Base-by-base conservation (phyloP, 106 monocot genomes). In the Allium fistulosum region DNA sequence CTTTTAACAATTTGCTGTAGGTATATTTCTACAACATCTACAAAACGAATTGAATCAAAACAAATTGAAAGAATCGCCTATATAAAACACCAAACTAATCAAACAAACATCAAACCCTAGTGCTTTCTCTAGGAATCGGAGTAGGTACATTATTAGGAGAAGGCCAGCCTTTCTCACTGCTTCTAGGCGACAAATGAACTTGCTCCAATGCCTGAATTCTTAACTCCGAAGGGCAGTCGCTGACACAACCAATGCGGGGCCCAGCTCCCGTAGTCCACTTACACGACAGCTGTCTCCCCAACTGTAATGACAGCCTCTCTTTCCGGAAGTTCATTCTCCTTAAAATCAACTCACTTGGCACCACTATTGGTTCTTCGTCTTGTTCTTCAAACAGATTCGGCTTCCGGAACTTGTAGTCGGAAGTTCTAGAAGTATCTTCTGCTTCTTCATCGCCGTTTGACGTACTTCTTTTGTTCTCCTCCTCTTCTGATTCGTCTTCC, bases 261-360 rank as follows among this genome's bases (percentile, higher is more conserved):
- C 94, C 94, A 7, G 84, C 87, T 6, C 87, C 94, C 0, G 90
- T 87, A 7, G 82, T 87, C 94, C 94, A 94, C 69, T 75, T 87
- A 61, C 66, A 78, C 13, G 90, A 75, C 14, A 90, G 52, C 53
- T 85, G 82, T 48, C 78, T 85, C 26, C 87, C 87, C 57, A 94
- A 45, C 62, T 94, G 94, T 67, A 60, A 75, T 7, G 82, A 78
- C 26, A 80, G 69, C 57, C 72, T 55, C 37, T 72, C 78, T 67
- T 87, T 94, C 68, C 71, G 90, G 4, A 84, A 83, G 46, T 78
- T 85, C 45, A 90, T 94, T 71, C 90, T 80, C 8, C 50, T 47
- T 11, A 85, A 70, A 47, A 94, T 90, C 58, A 74, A 37, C 65
- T 90, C 90, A 17, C 57, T 55, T 12, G 84, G 62, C 26, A 83